These are phyloP conservation scores for Dissophora globulifera DNA, from an alignment of 192 early-diverging fungal genomes.

Conservation along the genomic window DNA sequence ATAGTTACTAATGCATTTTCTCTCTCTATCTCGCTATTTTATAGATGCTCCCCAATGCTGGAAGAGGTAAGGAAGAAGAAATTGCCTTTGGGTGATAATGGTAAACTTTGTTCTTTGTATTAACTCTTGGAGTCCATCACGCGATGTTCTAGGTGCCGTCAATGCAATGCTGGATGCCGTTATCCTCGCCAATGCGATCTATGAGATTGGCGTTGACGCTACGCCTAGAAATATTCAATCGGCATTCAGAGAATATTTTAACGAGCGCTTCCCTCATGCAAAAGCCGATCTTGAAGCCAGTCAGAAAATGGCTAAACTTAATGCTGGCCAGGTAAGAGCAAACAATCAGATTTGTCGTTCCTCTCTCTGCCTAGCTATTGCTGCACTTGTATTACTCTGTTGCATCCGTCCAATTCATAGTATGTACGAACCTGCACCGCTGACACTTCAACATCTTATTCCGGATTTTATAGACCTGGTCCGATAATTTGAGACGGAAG, in stretches of 20 bases:
- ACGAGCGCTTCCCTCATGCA: constrained; percentile 8
- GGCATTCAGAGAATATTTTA: constrained; percentile 21
- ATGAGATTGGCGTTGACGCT: constrained; percentile 9
- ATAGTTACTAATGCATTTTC: background rate
- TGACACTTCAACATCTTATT: background rate
- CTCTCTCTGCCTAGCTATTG: background rate
- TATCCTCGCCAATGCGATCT: constrained; percentile 17
- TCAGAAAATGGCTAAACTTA: constrained; percentile 6
- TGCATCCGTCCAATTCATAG: too few species aligned
- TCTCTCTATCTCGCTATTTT: background rate
- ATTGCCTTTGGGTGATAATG: background rate
- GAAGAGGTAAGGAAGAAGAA: constrained; percentile 1
- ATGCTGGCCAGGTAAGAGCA: constrained; percentile 24
- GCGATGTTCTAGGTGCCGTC: background rate
- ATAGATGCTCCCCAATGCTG: constrained; percentile 22
- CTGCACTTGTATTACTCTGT: background rate
- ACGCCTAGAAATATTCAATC: constrained; percentile 6
- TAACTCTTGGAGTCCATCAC: background rate
- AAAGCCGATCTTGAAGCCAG: constrained; percentile 4
- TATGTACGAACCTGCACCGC: background rate
- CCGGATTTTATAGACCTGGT: background rate
- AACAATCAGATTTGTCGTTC: background rate
- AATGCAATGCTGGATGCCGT: constrained; percentile 22
- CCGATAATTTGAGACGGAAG: background rate
- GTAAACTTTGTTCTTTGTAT: background rate